Percentiles rank a stretch among this genome's conserved stretches.
Conservation (phyloP, 345 rosid genomes). For the Kernera saxatilis region DNA sequence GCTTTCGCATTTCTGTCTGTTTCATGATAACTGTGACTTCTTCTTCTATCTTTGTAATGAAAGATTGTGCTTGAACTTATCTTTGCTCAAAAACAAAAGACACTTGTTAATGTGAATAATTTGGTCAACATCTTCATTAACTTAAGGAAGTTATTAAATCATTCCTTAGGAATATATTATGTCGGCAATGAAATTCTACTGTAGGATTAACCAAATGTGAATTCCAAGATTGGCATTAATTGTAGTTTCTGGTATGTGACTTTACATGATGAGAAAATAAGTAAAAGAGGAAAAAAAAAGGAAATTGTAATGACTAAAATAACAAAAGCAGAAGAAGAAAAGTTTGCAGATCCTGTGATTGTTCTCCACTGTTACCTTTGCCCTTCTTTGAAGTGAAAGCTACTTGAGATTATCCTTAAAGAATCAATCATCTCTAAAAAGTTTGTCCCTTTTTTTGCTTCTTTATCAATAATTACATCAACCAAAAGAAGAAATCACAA, state of each 20-base stretch:
- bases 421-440: slow-evolving; percentile 11
- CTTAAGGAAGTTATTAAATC: neutral
- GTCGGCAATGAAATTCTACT: slow-evolving; percentile 25
- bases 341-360: neutral
- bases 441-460: neutral
- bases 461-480: slow-evolving; percentile 2
- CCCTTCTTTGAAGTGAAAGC: slow-evolving; percentile 19
- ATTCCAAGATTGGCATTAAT: slow-evolving; percentile 6
- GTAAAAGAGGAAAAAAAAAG: neutral
- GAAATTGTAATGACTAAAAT: neutral
- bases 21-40: neutral
- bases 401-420: slow-evolving; percentile 20
- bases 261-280: slow-evolving; percentile 11
- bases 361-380: slow-evolving; percentile 14
- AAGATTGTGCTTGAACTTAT: slow-evolving; percentile 9
- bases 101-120: neutral
- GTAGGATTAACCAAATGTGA: slow-evolving; percentile 27
- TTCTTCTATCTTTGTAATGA: neutral
- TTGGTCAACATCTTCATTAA: neutral
- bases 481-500: slow-evolving; percentile 25
- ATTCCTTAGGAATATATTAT: neutral
- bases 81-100: neutral
- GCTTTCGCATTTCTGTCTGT: slow-evolving; percentile 3
- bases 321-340: neutral
- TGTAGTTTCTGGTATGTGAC: slow-evolving; percentile 17